phyloP scores from a whole-genome alignment of 306 rosid genomes.

The Spatholobus suberectus region DNA sequence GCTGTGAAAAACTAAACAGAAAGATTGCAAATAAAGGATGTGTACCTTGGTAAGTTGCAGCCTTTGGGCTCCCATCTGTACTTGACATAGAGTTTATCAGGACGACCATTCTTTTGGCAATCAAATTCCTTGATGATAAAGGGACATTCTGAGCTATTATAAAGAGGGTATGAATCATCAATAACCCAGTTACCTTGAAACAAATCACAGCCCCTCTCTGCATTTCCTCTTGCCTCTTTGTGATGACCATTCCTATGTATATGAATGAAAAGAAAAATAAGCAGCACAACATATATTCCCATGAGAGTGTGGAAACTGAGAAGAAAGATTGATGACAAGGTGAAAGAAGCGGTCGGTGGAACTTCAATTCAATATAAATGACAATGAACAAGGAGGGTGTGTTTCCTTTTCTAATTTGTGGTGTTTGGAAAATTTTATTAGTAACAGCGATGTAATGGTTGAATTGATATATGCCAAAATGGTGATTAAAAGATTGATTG shows the following conservation, averaged over 20 bases:
- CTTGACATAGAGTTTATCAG: conserved; percentile 61
- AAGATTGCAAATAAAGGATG: not conserved
- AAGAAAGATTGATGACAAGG: not conserved
- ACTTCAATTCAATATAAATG: not conserved
- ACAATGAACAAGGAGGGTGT: not conserved
- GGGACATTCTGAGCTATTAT: conserved; percentile 55
- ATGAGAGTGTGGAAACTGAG: conserved; percentile 25
- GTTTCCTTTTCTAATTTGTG: not conserved
- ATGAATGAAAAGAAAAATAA: conserved; percentile 28
- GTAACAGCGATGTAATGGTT: not conserved
- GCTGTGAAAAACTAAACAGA: not conserved
- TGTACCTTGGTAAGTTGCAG: conserved; percentile 73
- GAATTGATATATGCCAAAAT: not conserved
- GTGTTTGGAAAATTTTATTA: not conserved
- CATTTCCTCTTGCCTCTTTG: not conserved
- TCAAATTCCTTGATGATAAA: conserved; percentile 66
- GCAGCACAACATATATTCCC: conserved; percentile 36
- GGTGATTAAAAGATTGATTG: conserved; percentile 9
- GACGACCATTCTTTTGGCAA: conserved; percentile 69
- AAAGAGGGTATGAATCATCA: conserved; percentile 69
- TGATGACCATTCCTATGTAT: conserved; percentile 24
- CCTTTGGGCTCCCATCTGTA: conserved; percentile 73
- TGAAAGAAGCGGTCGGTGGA: not conserved
- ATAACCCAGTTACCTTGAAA: conserved; percentile 67
- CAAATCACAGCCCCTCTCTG: conserved; percentile 48